Conservation (phyloP, 345 rosid genomes). For the Gossypium arboreum region DNA sequence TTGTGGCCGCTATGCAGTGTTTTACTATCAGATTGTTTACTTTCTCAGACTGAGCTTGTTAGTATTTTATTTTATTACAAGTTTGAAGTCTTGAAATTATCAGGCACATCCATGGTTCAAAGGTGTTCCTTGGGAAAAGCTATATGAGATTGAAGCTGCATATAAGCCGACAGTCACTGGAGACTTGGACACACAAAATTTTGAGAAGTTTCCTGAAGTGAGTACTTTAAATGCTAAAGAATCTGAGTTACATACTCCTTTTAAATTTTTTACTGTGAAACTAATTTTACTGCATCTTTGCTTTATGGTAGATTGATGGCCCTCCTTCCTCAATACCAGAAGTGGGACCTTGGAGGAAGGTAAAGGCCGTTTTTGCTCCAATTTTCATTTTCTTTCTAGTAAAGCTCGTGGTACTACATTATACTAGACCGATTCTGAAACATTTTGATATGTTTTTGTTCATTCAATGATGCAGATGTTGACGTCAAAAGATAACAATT, state of each 20-base stretch:
- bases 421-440: not conserved
- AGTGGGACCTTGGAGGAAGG: conserved; percentile 99
- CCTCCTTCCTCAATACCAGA: conserved; percentile 56
- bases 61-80: not conserved
- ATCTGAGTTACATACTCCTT: not conserved
- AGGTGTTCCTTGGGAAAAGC: conserved; percentile 74
- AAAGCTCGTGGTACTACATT: not conserved
- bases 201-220: conserved; percentile 97
- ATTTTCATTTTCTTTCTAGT: not conserved
- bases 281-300: conserved; percentile 8
- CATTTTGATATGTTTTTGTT: not conserved
- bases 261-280: not conserved
- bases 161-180: conserved; percentile 81
- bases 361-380: conserved; percentile 22
- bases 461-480: conserved; percentile 64
- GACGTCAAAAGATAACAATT: conserved; percentile 87
- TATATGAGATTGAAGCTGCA: conserved; percentile 88
- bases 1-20: conserved; percentile 1
- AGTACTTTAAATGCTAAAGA: conserved; percentile 32
- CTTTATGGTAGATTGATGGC: conserved; percentile 51
- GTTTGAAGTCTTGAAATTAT: conserved; percentile 19
- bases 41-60: conserved; percentile 17
- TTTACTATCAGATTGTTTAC: not conserved
- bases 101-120: conserved; percentile 88
- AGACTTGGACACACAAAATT: conserved; percentile 93